These are phyloP conservation scores for Boehmeria nivea DNA, from an alignment of 306 rosid species.

Conservation along the genomic window DNA sequence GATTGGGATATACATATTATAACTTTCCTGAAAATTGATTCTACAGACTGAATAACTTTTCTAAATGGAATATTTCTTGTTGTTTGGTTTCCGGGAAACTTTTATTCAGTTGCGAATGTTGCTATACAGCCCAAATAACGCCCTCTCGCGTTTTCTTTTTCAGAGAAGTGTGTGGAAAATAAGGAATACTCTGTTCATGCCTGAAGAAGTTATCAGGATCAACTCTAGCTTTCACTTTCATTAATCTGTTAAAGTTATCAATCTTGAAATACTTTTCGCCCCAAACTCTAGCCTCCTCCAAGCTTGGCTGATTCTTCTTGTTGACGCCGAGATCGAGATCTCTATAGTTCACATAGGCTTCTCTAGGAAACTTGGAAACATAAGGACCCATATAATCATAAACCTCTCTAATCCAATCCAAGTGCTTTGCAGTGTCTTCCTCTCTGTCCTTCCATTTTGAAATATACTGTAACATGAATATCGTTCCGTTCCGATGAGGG, in stretches of 20 bases:
- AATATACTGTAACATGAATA: constrained; percentile 64
- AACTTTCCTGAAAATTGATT: too few relatives aligned
- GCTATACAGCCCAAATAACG: too few relatives aligned
- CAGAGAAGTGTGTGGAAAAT: constrained; percentile 21
- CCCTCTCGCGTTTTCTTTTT: too few relatives aligned
- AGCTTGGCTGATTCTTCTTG: neutral
- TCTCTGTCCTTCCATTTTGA: constrained; percentile 39
- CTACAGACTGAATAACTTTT: too few relatives aligned
- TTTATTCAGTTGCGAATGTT: too few relatives aligned
- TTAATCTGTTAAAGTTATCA: constrained; percentile 50
- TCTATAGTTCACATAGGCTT: constrained; percentile 53
- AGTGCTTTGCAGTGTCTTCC: neutral
- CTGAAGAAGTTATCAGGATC: constrained; percentile 72
- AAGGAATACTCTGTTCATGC: constrained; percentile 69
- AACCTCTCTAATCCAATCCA: constrained; percentile 35
- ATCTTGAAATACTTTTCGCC: constrained; percentile 62
- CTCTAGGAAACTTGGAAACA: constrained; percentile 50
- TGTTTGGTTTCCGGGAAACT: too few relatives aligned
- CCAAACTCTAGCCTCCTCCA: constrained; percentile 29
- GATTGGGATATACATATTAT: too few relatives aligned
- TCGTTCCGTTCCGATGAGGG: constrained; percentile 68
- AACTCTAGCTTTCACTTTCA: constrained; percentile 48
- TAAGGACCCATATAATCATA: constrained; percentile 34
- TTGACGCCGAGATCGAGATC: constrained; percentile 19
- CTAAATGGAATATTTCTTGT: too few relatives aligned